Evolutionary conservation across 2,329 filamentous ascomycete genomes (phyloP).

Genomic region (Xylaria sp.): DNA sequence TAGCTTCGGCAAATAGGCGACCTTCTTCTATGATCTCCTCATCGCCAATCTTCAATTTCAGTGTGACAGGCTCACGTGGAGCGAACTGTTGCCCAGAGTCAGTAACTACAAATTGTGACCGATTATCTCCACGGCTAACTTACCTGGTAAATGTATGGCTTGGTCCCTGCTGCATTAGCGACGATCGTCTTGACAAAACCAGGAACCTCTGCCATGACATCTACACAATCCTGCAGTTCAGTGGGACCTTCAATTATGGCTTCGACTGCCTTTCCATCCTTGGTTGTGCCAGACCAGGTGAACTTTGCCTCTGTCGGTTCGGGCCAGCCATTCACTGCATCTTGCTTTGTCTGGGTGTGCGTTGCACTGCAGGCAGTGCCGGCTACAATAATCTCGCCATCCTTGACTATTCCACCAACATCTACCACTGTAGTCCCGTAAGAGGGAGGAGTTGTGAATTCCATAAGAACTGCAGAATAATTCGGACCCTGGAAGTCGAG

Average conservation of each 20-base stretch:
- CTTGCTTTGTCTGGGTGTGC: slow-evolving; percentile 76
- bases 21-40: slow-evolving; percentile 83
- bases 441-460: slow-evolving; percentile 91
- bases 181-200: slow-evolving; percentile 96
- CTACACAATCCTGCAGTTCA: slow-evolving; percentile 80
- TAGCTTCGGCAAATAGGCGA: slow-evolving; percentile 84
- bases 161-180: slow-evolving; percentile 86
- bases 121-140: background rate
- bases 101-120: slow-evolving; percentile 9
- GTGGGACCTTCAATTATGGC: slow-evolving; percentile 76
- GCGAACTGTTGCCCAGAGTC: slow-evolving; percentile 68
- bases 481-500: slow-evolving; percentile 87
- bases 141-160: slow-evolving; percentile 98
- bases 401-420: slow-evolving; percentile 83
- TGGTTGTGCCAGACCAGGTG: slow-evolving; percentile 80
- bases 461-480: slow-evolving; percentile 92
- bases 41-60: slow-evolving; percentile 88
- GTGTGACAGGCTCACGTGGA: slow-evolving; percentile 68
- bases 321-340: slow-evolving; percentile 86
- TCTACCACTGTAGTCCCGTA: slow-evolving; percentile 88
- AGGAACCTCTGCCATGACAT: slow-evolving; percentile 96
- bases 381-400: slow-evolving; percentile 81
- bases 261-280: slow-evolving; percentile 77
- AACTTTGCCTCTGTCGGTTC: slow-evolving; percentile 81
- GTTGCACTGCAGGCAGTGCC: slow-evolving; percentile 71